A percentile compares a stretch with the other conserved stretches of the same genome.
Evolutionary conservation across 192 early-diverging fungal genomes (phyloP).

Genomic region (Kickxella alabastrina): DNA sequence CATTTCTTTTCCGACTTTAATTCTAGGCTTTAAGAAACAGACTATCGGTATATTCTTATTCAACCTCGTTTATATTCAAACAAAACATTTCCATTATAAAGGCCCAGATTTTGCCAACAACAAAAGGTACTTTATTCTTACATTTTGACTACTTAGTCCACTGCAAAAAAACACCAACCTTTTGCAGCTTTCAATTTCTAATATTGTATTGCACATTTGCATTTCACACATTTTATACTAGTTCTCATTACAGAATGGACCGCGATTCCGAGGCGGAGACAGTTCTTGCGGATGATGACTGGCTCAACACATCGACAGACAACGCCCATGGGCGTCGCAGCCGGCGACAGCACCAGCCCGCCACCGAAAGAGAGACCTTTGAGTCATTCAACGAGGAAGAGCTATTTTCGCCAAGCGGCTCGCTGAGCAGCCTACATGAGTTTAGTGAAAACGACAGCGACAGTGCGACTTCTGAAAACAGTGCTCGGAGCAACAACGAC

Average conservation of each 20-base stretch:
- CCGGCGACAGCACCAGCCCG: slow-evolving; percentile 6
- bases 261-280: slow-evolving; percentile 44
- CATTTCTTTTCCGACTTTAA: no score
- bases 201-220: neutral
- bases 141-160: no score
- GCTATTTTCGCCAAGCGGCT: slow-evolving; percentile 43
- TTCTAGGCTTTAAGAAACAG: no score
- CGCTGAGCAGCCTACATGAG: slow-evolving; percentile 45
- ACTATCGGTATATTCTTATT: no score
- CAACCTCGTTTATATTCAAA: no score
- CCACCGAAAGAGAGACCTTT: neutral
- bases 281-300: slow-evolving; percentile 40
- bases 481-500: slow-evolving; percentile 2
- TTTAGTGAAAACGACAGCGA: slow-evolving; percentile 25
- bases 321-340: slow-evolving; percentile 1
- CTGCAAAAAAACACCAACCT: no score
- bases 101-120: no score
- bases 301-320: slow-evolving; percentile 14
- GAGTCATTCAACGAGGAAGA: slow-evolving; percentile 41
- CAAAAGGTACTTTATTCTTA: no score
- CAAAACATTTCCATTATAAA: no score
- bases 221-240: neutral
- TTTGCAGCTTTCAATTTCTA: no score
- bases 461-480: neutral
- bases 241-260: slow-evolving; percentile 17